Conservation (phyloP, 331 rosid species). For the Saraca asoca region DNA sequence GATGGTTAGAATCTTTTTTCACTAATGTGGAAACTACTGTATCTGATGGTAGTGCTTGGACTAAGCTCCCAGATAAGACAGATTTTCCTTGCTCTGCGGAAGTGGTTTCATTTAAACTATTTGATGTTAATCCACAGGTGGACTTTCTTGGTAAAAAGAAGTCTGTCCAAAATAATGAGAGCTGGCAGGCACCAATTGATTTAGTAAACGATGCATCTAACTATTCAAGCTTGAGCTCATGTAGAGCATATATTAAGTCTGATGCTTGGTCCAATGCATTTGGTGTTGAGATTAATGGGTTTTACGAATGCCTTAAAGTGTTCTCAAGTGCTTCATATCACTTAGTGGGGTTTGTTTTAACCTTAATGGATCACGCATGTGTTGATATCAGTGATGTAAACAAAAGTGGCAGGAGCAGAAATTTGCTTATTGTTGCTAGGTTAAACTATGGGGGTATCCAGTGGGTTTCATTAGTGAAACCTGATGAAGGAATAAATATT, state of each 20-base stretch:
- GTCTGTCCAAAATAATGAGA: conserved; percentile 41
- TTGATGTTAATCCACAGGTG: conserved; percentile 50
- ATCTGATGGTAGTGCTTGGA: conserved; percentile 57
- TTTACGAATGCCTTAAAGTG: conserved; percentile 64
- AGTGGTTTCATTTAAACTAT: conserved; percentile 79
- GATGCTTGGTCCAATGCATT: conserved; percentile 55
- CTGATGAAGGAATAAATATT: conserved; percentile 55
- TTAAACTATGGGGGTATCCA: conserved; percentile 60
- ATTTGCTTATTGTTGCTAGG: conserved; percentile 73
- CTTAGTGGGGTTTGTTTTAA: conserved; percentile 68
- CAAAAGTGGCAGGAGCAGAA: conserved; percentile 40
- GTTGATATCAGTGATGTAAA: conserved; percentile 44
- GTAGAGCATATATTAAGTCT: conserved; percentile 37
- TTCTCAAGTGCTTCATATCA: conserved; percentile 77
- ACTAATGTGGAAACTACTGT: conserved; percentile 57
- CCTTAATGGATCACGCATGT: conserved; percentile 42
- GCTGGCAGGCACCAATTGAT: conserved; percentile 43
- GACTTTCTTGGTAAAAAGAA: conserved; percentile 42
- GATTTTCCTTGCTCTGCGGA: conserved; percentile 69
- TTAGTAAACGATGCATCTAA: conserved; percentile 37
- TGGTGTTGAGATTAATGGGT: conserved; percentile 58
- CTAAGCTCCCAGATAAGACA: conserved; percentile 67
- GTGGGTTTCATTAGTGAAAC: conserved; percentile 78
- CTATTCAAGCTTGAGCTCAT: conserved; percentile 35
- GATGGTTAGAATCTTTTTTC: conserved; percentile 70